Evolutionary conservation across 129 eudicot genomes (phyloP).

Genomic region (Lactuca saligna): DNA sequence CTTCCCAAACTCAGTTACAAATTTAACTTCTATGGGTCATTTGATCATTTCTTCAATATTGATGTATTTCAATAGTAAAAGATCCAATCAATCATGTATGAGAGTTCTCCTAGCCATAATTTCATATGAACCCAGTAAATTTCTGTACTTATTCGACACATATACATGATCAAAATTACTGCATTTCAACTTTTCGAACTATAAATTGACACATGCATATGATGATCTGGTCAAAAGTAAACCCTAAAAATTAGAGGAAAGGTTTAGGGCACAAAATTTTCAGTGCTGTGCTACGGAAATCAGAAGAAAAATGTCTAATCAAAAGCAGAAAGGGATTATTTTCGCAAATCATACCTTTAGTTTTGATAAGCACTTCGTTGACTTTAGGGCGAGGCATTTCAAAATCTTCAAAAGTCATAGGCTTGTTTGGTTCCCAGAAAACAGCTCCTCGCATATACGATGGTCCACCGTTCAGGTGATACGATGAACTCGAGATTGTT

Average conservation of each 20-base stretch:
- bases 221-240: background rate
- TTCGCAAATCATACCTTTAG: constrained; percentile 53
- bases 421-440: constrained; percentile 83
- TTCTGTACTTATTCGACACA: background rate
- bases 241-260: background rate
- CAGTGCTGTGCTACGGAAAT: background rate
- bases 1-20: background rate
- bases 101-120: background rate
- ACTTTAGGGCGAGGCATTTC: constrained; percentile 98
- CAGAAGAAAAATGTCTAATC: background rate
- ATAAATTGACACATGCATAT: background rate
- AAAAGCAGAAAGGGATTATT: background rate
- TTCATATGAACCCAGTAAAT: background rate
- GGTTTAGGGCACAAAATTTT: constrained; percentile 6
- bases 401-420: constrained; percentile 82
- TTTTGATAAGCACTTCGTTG: constrained; percentile 85
- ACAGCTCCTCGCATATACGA: constrained; percentile 92
- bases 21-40: background rate
- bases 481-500: constrained; percentile 40
- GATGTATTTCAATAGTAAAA: background rate
- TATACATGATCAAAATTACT: background rate
- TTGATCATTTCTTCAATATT: background rate
- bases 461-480: constrained; percentile 62
- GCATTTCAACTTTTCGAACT: background rate
- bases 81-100: no score